Evolutionary conservation across 306 rosid species (phyloP), one percentile per base, ranked within the genome.

Genomic region (Rosa lucieae): DNA sequence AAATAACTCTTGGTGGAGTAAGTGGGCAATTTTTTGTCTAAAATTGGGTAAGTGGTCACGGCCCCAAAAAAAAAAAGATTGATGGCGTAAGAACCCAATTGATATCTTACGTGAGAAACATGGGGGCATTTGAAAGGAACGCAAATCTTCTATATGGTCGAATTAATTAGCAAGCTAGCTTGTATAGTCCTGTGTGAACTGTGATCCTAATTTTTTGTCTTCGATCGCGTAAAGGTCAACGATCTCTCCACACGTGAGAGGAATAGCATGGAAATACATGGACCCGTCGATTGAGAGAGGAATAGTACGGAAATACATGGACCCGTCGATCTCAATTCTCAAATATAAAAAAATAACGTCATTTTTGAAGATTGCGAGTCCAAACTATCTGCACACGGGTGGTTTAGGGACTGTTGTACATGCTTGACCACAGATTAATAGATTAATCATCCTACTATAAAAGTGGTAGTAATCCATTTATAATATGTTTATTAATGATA

Each of bases 401-500:
- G 51, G 51, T 7, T 26, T 73, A 46, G 77, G 15, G 7, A 56
- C 3, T 56, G 78, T 56, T 56, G 52, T 13, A 56, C 15, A 56
- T 74, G 51, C 51, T 74, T 74, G 68, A 74, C 42, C 53, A 73
- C n/a, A 10, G 63, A 72, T 72, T 72, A 51, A 23, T 20, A 55
- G 11, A 20, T 55, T 55, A 6, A 18, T 55, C 62, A 55, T 55
- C n/a, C 53, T 48, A 12, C 37, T 32, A 32, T 32, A 32, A 32
- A 32, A 32, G 37, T 2, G 37, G 37, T 43, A 43, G 8, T 43
- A 43, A 43, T 43, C 7, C 0, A 26, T 26, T 26, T 26, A 26
- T 26, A 26, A 26, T 26, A 26, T 26, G 29, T 26, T 26, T 26
- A 26, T 26, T 26, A 0, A 26, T 40, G 8, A 40, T 32, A 56